A percentile compares a stretch with the other conserved stretches of the same genome.
phyloP scores from a whole-genome alignment of 441 rosid genomes.

The Hura crepitans region DNA sequence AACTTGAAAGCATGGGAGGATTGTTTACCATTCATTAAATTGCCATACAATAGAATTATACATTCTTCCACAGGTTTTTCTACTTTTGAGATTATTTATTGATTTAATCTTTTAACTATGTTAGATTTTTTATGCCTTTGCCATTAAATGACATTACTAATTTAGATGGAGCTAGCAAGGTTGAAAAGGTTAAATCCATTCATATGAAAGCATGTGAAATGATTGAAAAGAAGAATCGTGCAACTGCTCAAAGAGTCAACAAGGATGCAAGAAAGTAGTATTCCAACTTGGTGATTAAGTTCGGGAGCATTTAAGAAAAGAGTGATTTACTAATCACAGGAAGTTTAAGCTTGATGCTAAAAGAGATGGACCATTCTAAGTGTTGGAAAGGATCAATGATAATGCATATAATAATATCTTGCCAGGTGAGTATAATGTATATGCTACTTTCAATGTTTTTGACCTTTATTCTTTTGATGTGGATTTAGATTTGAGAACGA shows the following conservation, averaged over 20 bases:
- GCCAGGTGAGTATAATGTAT: background rate
- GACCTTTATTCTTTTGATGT: background rate
- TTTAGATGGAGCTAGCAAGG: background rate
- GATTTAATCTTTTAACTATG: background rate
- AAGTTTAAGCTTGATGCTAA: background rate
- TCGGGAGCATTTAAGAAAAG: background rate
- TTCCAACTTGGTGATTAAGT: background rate
- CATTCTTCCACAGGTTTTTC: conserved; percentile 5
- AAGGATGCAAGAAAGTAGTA: background rate
- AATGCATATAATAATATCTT: too few relatives aligned
- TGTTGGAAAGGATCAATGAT: background rate
- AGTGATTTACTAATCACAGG: background rate
- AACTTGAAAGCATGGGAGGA: background rate
- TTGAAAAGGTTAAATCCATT: background rate
- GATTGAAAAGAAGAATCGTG: background rate
- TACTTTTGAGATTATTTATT: background rate
- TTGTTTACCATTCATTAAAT: background rate
- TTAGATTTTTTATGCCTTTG: background rate
- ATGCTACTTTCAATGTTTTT: background rate
- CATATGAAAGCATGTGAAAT: background rate
- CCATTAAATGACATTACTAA: background rate
- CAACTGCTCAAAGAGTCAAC: too few relatives aligned
- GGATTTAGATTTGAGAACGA: too few relatives aligned
- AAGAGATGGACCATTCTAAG: background rate
- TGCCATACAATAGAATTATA: background rate